Evolutionary conservation across 257 asterid species (phyloP).

Genomic region (Hygrophila difformis): DNA sequence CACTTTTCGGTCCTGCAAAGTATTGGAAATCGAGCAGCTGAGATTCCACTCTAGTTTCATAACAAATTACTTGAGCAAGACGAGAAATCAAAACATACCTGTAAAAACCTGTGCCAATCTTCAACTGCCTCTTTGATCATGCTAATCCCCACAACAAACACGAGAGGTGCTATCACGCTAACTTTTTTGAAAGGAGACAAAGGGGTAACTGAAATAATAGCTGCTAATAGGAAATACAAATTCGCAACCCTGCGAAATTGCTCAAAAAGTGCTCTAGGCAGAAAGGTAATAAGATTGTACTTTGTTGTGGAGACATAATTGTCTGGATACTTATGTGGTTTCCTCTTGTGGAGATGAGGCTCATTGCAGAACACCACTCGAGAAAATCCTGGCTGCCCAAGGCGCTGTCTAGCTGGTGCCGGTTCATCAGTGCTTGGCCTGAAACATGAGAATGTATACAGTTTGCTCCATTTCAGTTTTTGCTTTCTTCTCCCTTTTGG

Average conservation of each 20-base stretch:
- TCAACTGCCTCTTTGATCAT: slow-evolving; percentile 92
- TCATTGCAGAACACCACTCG: slow-evolving; percentile 77
- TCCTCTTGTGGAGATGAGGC: slow-evolving; percentile 58
- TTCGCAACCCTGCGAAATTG: slow-evolving; percentile 98
- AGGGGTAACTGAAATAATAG: slow-evolving; percentile 72
- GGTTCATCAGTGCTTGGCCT: slow-evolving; percentile 40
- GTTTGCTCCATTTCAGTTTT: slow-evolving; percentile 51
- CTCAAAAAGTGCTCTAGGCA: slow-evolving; percentile 90
- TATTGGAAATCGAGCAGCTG: not conserved
- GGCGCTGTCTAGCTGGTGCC: slow-evolving; percentile 24
- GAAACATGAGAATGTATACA: slow-evolving; percentile 71
- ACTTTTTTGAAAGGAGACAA: slow-evolving; percentile 72
- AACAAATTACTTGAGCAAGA: not conserved
- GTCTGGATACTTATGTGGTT: slow-evolving; percentile 39
- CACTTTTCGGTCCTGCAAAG: slow-evolving; percentile 70
- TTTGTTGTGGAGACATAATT: slow-evolving; percentile 90
- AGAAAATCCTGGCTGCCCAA: slow-evolving; percentile 83
- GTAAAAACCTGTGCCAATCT: slow-evolving; percentile 88
- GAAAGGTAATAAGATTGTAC: slow-evolving; percentile 59
- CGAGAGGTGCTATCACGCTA: slow-evolving; percentile 66
- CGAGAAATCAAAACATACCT: slow-evolving; percentile 29
- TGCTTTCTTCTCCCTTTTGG: slow-evolving; percentile 20
- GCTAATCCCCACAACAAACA: slow-evolving; percentile 81
- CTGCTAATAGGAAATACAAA: slow-evolving; percentile 73
- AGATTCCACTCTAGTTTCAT: not conserved